Evolutionary conservation across 352 stramenopile genomes (phyloP).

Genomic region (Phytophthora crassamura): DNA sequence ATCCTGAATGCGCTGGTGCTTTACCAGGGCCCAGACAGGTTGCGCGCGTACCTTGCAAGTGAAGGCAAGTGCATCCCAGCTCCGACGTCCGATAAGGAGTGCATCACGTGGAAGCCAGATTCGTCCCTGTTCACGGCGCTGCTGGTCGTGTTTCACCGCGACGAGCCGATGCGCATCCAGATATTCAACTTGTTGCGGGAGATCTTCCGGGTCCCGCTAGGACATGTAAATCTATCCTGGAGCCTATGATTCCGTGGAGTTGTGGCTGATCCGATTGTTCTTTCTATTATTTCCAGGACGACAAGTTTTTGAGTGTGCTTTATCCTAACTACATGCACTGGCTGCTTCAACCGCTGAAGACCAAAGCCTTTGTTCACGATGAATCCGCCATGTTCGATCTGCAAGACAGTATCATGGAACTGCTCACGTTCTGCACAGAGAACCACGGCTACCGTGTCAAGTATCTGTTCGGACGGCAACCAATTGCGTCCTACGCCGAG

Average conservation of each 20-base stretch:
- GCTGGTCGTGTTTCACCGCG: constrained; percentile 70
- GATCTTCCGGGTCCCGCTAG: constrained; percentile 76
- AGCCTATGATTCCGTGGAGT: not conserved
- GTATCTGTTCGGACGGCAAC: constrained; percentile 85
- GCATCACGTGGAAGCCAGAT: constrained; percentile 63
- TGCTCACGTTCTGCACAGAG: constrained; percentile 88
- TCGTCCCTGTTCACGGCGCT: constrained; percentile 81
- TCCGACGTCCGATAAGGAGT: constrained; percentile 66
- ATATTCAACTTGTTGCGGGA: constrained; percentile 73
- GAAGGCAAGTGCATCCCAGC: constrained; percentile 75
- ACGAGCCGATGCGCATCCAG: constrained; percentile 68
- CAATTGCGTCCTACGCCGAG: constrained; percentile 73
- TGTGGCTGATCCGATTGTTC: not conserved
- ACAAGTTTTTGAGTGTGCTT: constrained; percentile 86
- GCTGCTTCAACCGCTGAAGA: constrained; percentile 84
- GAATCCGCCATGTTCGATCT: constrained; percentile 71
- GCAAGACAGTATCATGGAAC: constrained; percentile 85
- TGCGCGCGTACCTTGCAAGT: constrained; percentile 69
- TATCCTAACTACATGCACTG: constrained; percentile 91
- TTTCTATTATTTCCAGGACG: constrained; percentile 48
- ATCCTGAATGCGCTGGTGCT: constrained; percentile 78
- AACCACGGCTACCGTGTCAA: constrained; percentile 88
- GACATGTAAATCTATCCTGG: constrained; percentile 47
- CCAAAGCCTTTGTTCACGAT: constrained; percentile 45
- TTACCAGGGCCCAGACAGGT: constrained; percentile 72